Conservation (phyloP, 768 basidiomycete genomes). For the Mycena belliarum region DNA sequence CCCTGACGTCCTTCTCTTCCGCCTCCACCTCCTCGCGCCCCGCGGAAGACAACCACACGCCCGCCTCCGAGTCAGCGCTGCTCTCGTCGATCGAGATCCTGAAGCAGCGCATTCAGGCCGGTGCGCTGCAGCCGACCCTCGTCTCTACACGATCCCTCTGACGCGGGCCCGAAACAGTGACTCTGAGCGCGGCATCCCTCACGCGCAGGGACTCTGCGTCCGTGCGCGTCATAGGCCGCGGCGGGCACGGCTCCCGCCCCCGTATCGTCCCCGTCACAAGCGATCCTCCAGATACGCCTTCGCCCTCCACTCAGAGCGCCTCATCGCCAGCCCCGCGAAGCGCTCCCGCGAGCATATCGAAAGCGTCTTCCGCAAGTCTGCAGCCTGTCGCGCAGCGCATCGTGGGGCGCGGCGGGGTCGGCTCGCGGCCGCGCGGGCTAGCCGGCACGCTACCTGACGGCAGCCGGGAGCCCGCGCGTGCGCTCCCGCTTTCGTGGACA, state of each 20-base stretch:
- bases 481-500: neutral
- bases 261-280: neutral
- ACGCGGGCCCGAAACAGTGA: too few species aligned
- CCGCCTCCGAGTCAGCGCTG: too few species aligned
- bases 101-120: neutral
- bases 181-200: neutral
- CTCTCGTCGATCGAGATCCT: slow-evolving; percentile 9
- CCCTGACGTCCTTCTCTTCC: neutral
- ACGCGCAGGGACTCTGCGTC: neutral
- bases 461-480: neutral
- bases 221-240: slow-evolving; percentile 11
- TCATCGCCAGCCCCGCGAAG: too few species aligned
- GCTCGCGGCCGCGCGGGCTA: slow-evolving; percentile 7
- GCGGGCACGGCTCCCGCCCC: slow-evolving; percentile 14
- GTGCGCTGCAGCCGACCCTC: too few species aligned
- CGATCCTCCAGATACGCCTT: neutral
- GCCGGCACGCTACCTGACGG: neutral
- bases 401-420: slow-evolving; percentile 13
- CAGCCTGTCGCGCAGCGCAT: neutral
- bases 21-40: too few species aligned
- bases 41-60: too few species aligned
- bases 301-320: too few species aligned
- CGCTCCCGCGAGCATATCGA: neutral
- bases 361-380: neutral
- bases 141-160: neutral